Conservation (phyloP, 129 eudicot species). For the Artemisia tridentata region DNA sequence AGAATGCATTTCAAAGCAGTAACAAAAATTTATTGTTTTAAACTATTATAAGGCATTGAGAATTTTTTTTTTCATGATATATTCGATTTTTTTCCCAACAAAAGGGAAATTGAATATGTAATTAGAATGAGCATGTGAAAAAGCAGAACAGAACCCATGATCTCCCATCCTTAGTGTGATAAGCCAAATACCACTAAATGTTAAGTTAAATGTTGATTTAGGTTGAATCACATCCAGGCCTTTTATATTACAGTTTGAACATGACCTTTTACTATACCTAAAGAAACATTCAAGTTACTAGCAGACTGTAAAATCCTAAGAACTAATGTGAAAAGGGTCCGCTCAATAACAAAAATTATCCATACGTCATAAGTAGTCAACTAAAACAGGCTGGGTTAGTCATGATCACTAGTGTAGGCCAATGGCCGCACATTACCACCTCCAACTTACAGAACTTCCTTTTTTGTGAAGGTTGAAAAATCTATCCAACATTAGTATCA, state of each 20-base stretch:
- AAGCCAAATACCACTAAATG: slow-evolving; percentile 9
- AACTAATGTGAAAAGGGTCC: slow-evolving; percentile 1
- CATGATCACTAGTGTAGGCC: slow-evolving; percentile 26
- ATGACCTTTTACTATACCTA: background rate
- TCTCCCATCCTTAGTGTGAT: slow-evolving; percentile 3
- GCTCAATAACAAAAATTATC: background rate
- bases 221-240: background rate
- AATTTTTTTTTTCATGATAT: background rate
- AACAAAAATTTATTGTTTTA: background rate
- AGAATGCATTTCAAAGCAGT: slow-evolving; percentile 7
- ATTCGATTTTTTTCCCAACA: background rate
- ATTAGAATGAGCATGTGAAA: background rate
- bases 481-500: slow-evolving; percentile 13
- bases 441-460: slow-evolving; percentile 31
- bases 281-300: background rate
- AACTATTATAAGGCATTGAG: slow-evolving; percentile 15
- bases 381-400: slow-evolving; percentile 22
- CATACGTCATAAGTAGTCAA: slow-evolving; percentile 20
- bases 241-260: background rate
- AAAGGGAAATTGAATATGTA: background rate
- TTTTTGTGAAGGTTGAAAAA: slow-evolving; percentile 27
- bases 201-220: background rate
- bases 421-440: slow-evolving; percentile 13
- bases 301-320: background rate
- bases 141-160: slow-evolving; percentile 1